Evolutionary conservation across 2,329 filamentous ascomycete genomes (phyloP), one percentile per base, ranked within the genome.

Genomic region (Pseudogymnoascus sp.): DNA sequence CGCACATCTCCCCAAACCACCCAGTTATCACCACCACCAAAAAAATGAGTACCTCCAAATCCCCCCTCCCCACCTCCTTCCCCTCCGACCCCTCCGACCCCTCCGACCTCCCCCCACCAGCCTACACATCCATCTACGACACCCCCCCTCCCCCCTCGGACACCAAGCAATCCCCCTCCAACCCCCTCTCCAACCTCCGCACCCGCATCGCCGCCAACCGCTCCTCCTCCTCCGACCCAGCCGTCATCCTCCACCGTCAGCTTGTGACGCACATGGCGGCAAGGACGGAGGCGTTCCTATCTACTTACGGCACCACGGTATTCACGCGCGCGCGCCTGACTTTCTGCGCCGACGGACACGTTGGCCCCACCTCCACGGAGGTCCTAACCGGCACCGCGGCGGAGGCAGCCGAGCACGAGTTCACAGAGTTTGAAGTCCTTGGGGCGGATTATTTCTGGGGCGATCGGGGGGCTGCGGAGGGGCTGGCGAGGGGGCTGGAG

Each of bases 81-180:
- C 9, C 57, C 65, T 50, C 69, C 62, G 23, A 38, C 19, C 60
- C 60, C 60, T 7, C 72, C 69, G 33, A 64, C 67, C 4, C 59
- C 65, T 4, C 68, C 71, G 60, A 73, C 71, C 13, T 64, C 66
- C 26, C 63, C 62, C n/a, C 71, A 69, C 61, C 36, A 1, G 2
- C 36, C n/a, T 40, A 40, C 36, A 40, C 36, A n/a, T 40, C 36
- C 6, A n/a, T 40, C 36, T 40, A 40, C 36, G 36, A 40, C 36
- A 3, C 6, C 36, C 36, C 36, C 10, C 36, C 36, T 8, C 36
- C 36, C n/a, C 36, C n/a, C 9, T 9, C 36, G 13, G 36, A 40
- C 36, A 40, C 36, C 36, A 40, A 40, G 19, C 36, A 40, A 40
- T 17, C 36, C 36, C 36, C 36, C 36, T 19, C 36, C n/a, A 40